Conservation (phyloP, 805 yeast genomes). For the Danielozyma ontarioensis region DNA sequence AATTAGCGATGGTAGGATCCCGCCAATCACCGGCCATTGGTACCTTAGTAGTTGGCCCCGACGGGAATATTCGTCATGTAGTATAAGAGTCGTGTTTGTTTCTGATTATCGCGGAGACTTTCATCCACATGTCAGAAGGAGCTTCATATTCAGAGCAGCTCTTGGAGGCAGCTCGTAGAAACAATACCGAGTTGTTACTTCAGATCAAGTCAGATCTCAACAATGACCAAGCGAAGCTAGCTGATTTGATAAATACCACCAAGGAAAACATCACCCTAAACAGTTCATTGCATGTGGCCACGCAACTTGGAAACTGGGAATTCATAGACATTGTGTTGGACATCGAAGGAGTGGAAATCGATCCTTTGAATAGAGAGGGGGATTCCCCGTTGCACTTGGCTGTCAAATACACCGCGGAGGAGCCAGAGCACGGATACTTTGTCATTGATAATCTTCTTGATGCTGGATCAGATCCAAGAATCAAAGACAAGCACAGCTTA, state of each 20-base stretch:
- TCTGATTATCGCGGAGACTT: no score
- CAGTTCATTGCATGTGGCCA: conserved; percentile 76
- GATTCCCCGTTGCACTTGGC: conserved; percentile 90
- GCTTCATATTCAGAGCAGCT: conserved; percentile 74
- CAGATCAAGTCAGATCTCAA: conserved; percentile 45
- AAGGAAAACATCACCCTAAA: conserved; percentile 69
- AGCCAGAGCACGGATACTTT: conserved; percentile 80
- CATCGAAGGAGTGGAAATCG: conserved; percentile 86
- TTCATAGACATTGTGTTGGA: conserved; percentile 78
- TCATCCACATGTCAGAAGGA: conserved; percentile 47
- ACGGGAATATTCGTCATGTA: no score
- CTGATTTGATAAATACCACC: conserved; percentile 58
- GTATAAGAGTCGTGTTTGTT: no score
- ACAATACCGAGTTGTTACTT: conserved; percentile 71
- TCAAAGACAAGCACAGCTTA: conserved; percentile 44
- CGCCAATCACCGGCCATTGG: no score
- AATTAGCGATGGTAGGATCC: no score
- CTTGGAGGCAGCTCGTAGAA: conserved; percentile 82
- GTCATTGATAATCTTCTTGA: conserved; percentile 78
- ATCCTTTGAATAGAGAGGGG: conserved; percentile 71
- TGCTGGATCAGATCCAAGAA: conserved; percentile 81
- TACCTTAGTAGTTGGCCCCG: no score
- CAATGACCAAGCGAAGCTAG: conserved; percentile 34
- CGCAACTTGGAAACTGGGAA: conserved; percentile 79
- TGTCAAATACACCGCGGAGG: conserved; percentile 67